Base-by-base conservation (phyloP, 2,329 filamentous ascomycete genomes). In the Whalleya microplaca region DNA sequence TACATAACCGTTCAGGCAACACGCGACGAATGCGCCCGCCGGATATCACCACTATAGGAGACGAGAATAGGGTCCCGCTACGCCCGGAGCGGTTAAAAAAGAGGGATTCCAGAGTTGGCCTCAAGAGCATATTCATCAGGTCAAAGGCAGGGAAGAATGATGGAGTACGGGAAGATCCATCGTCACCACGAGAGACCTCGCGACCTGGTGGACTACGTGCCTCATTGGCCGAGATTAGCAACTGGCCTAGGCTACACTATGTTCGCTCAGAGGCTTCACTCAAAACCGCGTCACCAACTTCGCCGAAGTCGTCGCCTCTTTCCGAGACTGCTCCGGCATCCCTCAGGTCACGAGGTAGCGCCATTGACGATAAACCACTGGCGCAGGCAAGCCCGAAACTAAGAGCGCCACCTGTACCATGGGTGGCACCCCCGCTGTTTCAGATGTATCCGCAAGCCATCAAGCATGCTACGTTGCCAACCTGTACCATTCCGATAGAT, bases 391-490 rank as follows among this genome's bases (percentile, higher is more conserved):
- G 58, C n/a, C 48, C 51, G 21, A 61, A 49, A 41, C 21, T 32
- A 40, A 59, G 47, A 32, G 51, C 53, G 7, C 53, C 48, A 32
- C 47, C 47, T 45, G 55, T 42, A 40, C 23, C 74, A 12, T 91
- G 87, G 87, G 82, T 84, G 53, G 83, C 87, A 16, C 90, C 91
- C 6, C 90, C 92, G 1, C 76, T 97, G 12, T 96, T 93, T 71
- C 90, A 96, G 71, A 92, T 91, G 12, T 96, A 92, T 70, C 89
- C 91, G 0, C 92, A 96, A 72, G 86, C 91, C 2, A 82, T 91
- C 63, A 92, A 90, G 67, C 85, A 95, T 71, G 86, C 85, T 10
- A 85, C 83, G 16, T 78, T 96, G 2, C 83, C 87, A 21, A 83
- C 89, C 16, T 88, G 88, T 40, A 84, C 82, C 1, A 74, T 89